phyloP scores from a whole-genome alignment of 2,329 filamentous ascomycete genomes.

The Penicillium corylophilum region DNA sequence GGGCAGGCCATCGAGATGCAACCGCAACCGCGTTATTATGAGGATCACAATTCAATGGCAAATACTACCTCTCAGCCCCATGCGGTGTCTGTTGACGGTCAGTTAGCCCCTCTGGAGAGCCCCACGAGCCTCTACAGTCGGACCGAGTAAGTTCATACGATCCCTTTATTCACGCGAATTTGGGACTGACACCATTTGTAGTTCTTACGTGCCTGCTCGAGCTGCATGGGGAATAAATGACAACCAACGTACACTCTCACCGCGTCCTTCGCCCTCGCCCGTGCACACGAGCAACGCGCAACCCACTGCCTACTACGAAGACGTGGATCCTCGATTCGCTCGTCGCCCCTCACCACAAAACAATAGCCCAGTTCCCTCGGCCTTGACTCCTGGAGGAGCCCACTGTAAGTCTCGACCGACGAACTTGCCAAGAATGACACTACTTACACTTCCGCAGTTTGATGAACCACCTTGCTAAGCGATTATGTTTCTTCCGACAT shows the following conservation, averaged over 20 bases:
- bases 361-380: slow-evolving; percentile 32
- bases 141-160: slow-evolving; percentile 63
- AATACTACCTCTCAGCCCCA: slow-evolving; percentile 20
- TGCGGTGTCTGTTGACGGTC: slow-evolving; percentile 27
- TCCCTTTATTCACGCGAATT: neutral
- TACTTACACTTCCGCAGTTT: slow-evolving; percentile 77
- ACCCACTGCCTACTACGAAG: slow-evolving; percentile 74
- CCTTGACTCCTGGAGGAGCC: slow-evolving; percentile 38
- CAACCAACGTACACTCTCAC: slow-evolving; percentile 14
- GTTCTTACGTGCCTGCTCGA: slow-evolving; percentile 49
- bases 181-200: slow-evolving; percentile 18
- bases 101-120: slow-evolving; percentile 49
- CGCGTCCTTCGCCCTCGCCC: slow-evolving; percentile 10
- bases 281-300: slow-evolving; percentile 4
- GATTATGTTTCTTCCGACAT: slow-evolving; percentile 3
- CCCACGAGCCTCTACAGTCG: slow-evolving; percentile 71
- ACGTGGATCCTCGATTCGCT: slow-evolving; percentile 85
- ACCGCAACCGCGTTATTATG: slow-evolving; percentile 55
- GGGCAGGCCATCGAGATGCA: slow-evolving; percentile 81
- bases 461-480: slow-evolving; percentile 53
- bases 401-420: slow-evolving; percentile 39
- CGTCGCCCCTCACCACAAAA: slow-evolving; percentile 29
- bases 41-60: slow-evolving; percentile 19
- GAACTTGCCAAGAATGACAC: slow-evolving; percentile 45
- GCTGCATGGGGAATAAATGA: slow-evolving; percentile 34